These are phyloP conservation scores for Asterophora parasitica DNA, from an alignment of 768 basidiomycete genomes.

Conservation along the genomic window DNA sequence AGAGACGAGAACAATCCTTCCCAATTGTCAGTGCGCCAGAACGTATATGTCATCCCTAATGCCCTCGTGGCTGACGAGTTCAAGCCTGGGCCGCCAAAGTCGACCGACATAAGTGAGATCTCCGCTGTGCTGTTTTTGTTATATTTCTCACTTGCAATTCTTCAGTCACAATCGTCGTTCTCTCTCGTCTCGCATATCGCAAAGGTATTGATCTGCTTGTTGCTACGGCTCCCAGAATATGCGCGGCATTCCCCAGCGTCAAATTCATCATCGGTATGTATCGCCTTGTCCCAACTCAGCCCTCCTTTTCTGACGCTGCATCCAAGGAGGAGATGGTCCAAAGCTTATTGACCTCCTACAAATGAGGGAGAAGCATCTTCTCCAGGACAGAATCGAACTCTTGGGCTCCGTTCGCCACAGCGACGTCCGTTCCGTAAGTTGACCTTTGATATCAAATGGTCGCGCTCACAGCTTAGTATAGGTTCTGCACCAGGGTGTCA, in stretches of 20 bases:
- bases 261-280: slow-evolving; percentile 77
- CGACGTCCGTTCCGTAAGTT: slow-evolving; percentile 78
- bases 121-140: background rate
- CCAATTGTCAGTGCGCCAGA: slow-evolving; percentile 42
- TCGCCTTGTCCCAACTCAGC: background rate
- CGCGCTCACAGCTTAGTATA: slow-evolving; percentile 23
- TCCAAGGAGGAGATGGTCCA: slow-evolving; percentile 88
- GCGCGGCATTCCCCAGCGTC: slow-evolving; percentile 78
- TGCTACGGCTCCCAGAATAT: slow-evolving; percentile 87
- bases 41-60: slow-evolving; percentile 92
- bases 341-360: slow-evolving; percentile 93
- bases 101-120: slow-evolving; percentile 53
- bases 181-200: slow-evolving; percentile 88
- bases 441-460: too few relatives aligned
- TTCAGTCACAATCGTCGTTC: slow-evolving; percentile 79
- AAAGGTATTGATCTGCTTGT: slow-evolving; percentile 97
- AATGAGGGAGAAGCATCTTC: slow-evolving; percentile 85
- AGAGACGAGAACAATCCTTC: slow-evolving; percentile 38
- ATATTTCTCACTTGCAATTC: background rate
- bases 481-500: slow-evolving; percentile 84
- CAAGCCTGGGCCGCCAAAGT: slow-evolving; percentile 49
- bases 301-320: background rate
- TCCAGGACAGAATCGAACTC: slow-evolving; percentile 90
- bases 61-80: slow-evolving; percentile 87
- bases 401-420: slow-evolving; percentile 76